Base-by-base conservation (phyloP, 305 asterid species). In the Nicotiana rustica region DNA sequence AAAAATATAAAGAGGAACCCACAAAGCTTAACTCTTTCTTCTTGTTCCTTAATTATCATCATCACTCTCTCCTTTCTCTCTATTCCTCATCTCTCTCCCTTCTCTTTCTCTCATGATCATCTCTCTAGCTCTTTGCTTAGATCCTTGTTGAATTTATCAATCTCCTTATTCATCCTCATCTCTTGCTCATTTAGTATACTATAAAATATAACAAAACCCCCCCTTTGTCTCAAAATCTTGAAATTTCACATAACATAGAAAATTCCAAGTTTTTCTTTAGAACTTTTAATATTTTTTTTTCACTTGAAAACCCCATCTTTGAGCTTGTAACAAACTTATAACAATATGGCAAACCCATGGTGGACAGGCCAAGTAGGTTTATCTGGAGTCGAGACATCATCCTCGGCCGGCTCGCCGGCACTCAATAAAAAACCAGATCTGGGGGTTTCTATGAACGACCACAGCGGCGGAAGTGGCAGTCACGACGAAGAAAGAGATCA, bases 361-460 rank as follows among this genome's bases (percentile, higher is more conserved):
- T 88, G 91, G 91, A 78, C 89, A 3, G 88, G 89, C 36, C 91
- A 85, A 69, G 87, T 86, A 64, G 89, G 89, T 76, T 60, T 88
- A 75, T 82, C 82, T 12, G 89, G 92, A 15, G 86, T 85, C 3
- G 91, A 89, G 36, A 83, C 92, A 17, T 84, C 91, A 1, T 83
- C 89, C 21, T 81, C 92, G 3, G 57, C 83, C 1, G 88, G 86
- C 0, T 86, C 90, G 0, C 83, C 89, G 4, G 59, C 73, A 83
- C 10, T 62, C 73, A 41, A 88, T 41, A 41, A 41, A 65, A 80
- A 87, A 87, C 67, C 91, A 92, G 82, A 92, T 88, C 89, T 91
- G 84, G 78, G 88, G 69, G 29, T 83, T 83, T 41, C 89, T 13
- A 85, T 88, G 88, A 88, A 86, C 29, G 88, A 88, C 6, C 82